A percentile compares a stretch with the other conserved stretches of the same genome.
Conservation (phyloP, 768 basidiomycete genomes). For the Leccinum barrowsii region DNA sequence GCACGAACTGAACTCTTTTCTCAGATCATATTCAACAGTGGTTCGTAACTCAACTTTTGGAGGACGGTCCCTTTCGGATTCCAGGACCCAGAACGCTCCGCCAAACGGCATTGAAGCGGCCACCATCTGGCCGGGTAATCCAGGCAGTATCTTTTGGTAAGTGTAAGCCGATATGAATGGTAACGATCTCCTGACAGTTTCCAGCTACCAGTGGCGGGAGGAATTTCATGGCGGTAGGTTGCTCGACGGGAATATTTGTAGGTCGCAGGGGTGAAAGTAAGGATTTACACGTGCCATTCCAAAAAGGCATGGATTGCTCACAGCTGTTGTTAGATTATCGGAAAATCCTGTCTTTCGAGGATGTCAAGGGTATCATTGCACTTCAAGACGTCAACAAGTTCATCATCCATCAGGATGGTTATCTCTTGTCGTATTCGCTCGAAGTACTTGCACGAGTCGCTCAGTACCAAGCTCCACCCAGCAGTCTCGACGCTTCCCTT, state of each 20-base stretch:
- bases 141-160: slow-evolving; percentile 64
- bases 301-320: not conserved
- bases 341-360: slow-evolving; percentile 49
- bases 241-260: slow-evolving; percentile 67
- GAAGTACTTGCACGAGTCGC: slow-evolving; percentile 64
- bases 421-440: slow-evolving; percentile 64
- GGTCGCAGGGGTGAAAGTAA: slow-evolving; percentile 54
- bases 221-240: slow-evolving; percentile 62
- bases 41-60: slow-evolving; percentile 57
- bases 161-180: slow-evolving; percentile 16
- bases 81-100: slow-evolving; percentile 34
- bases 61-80: slow-evolving; percentile 61
- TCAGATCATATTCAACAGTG: slow-evolving; percentile 41
- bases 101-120: slow-evolving; percentile 26
- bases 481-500: slow-evolving; percentile 50
- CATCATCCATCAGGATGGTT: slow-evolving; percentile 57
- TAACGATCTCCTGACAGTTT: not conserved
- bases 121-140: slow-evolving; percentile 55
- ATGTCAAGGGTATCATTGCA: slow-evolving; percentile 53
- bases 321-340: slow-evolving; percentile 45
- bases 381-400: slow-evolving; percentile 65
- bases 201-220: slow-evolving; percentile 46
- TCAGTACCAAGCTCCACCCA: slow-evolving; percentile 42
- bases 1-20: not conserved
- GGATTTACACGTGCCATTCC: slow-evolving; percentile 10